A percentile compares a stretch with the other conserved stretches of the same genome.
phyloP scores from a whole-genome alignment of 2,329 filamentous ascomycete genomes.

The Aspergillus latus region DNA sequence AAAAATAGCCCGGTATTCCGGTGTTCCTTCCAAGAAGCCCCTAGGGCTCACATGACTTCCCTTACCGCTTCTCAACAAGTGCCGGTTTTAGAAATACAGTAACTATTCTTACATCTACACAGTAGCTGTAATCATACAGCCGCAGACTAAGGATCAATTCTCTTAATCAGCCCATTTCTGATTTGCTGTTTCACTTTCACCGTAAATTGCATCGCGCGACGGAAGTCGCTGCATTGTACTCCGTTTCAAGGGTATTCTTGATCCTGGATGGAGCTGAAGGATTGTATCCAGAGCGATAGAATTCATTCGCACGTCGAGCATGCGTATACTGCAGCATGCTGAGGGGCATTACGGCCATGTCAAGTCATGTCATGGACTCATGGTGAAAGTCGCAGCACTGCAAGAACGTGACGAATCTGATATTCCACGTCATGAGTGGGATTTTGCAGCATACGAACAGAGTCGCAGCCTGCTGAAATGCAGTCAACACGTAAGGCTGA shows the following conservation, averaged over 20 bases:
- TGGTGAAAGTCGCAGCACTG: neutral
- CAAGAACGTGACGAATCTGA: neutral
- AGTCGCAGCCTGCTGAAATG: neutral
- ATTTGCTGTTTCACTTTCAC: neutral
- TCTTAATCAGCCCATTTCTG: neutral
- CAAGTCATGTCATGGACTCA: neutral
- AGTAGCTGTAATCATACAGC: constrained; percentile 12
- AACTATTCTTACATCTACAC: constrained; percentile 12
- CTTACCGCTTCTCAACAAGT: constrained; percentile 23
- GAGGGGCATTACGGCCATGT: neutral
- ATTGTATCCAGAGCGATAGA: neutral
- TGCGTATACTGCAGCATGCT: neutral
- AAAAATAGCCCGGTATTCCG: constrained; percentile 14
- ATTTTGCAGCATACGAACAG: neutral
- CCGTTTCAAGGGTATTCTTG: constrained; percentile 1
- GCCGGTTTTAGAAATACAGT: neutral
- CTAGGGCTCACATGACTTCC: constrained; percentile 13
- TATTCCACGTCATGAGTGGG: constrained; percentile 15
- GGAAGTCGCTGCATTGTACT: neutral
- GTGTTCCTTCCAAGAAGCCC: neutral
- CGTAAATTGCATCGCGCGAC: too few relatives aligned
- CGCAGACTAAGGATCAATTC: constrained; percentile 4
- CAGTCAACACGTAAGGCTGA: constrained; percentile 4
- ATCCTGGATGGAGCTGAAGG: constrained; percentile 2
- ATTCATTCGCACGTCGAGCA: neutral